Evolutionary conservation across 345 rosid species (phyloP), one percentile per base, ranked within the genome.

Genomic region (Euclidium syriacum): DNA sequence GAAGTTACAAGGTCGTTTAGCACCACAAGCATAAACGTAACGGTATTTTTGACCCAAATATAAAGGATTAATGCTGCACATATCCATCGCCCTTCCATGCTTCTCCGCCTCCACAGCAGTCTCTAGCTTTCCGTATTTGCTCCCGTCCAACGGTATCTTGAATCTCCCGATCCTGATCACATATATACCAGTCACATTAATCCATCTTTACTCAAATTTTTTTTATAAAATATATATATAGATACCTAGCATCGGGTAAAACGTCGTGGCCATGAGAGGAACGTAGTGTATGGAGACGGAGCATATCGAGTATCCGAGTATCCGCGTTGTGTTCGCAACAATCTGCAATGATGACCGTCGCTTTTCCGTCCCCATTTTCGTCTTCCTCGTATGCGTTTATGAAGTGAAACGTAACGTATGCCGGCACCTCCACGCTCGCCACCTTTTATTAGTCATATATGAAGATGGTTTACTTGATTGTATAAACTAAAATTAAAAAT

Each of bases 1-100:
- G 78, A 94, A 94, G 52, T 94, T 83, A 49, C 99, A 89, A 32
- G 99, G 99, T 10, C 99, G 88, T 30, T 78, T 60, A 38, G 99
- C 99, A 26, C 97, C 97, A 57, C 98, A 92, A 4, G 97, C 98
- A 67, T 92, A 89, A 61, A 86, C 83, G 47, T 83, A 92, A 72
- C 98, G 79, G 15, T 92, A 85, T 29, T 82, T 81, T 62, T 64
- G 78, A 35, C 96, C 98, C 67, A 87, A 62, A 65, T 73, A 62
- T 18, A 73, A 71, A 29, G 91, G 98, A 78, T 92, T 92, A 34
- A 89, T 81, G 79, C 87, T 85, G 74, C 98, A 92, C 98, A 92
- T 89, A 56, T 92, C 98, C 94, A 92, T 85, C 15, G 94, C 98
- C 64, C 82, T 87, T 3, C 99, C 99, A 75, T 92, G 98, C 59